These are phyloP conservation scores for Coemansia sp. DNA, from an alignment of 192 early-diverging fungal species.

Conservation along the genomic window DNA sequence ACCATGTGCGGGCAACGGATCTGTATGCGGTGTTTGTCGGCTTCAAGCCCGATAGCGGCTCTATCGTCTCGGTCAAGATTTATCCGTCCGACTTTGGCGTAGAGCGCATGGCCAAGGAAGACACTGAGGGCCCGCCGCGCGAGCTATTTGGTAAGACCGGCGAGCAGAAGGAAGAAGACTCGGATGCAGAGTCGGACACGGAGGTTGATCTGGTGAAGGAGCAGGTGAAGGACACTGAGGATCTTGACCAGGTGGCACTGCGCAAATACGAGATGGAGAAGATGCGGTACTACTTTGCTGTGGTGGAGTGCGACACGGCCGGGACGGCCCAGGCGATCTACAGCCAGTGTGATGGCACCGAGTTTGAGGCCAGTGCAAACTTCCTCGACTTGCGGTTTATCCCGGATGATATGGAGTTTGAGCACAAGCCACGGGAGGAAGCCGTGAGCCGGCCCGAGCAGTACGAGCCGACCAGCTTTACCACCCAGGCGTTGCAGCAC, in stretches of 20 bases:
- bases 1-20: constrained; percentile 81
- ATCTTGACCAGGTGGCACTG: constrained; percentile 76
- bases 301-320: constrained; percentile 87
- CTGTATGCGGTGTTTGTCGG: constrained; percentile 78
- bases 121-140: constrained; percentile 37
- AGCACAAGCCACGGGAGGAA: constrained; percentile 60
- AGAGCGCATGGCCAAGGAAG: constrained; percentile 52
- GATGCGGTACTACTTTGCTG: constrained; percentile 86
- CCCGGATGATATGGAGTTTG: constrained; percentile 85
- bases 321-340: constrained; percentile 77
- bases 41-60: constrained; percentile 70
- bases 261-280: constrained; percentile 90
- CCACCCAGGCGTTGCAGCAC: constrained; percentile 80
- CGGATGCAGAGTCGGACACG: constrained; percentile 8
- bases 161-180: constrained; percentile 27
- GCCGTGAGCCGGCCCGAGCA: constrained; percentile 58
- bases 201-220: constrained; percentile 34
- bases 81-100: constrained; percentile 76
- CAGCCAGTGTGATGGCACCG: constrained; percentile 79
- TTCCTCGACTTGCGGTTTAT: constrained; percentile 93
- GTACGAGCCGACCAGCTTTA: constrained; percentile 65
- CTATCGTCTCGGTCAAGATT: constrained; percentile 70
- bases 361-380: constrained; percentile 86
- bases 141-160: constrained; percentile 24
- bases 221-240: constrained; percentile 57